phyloP scores from a whole-genome alignment of 1,284 basidiomycete species.

The Moesziomyces globuligerus region DNA sequence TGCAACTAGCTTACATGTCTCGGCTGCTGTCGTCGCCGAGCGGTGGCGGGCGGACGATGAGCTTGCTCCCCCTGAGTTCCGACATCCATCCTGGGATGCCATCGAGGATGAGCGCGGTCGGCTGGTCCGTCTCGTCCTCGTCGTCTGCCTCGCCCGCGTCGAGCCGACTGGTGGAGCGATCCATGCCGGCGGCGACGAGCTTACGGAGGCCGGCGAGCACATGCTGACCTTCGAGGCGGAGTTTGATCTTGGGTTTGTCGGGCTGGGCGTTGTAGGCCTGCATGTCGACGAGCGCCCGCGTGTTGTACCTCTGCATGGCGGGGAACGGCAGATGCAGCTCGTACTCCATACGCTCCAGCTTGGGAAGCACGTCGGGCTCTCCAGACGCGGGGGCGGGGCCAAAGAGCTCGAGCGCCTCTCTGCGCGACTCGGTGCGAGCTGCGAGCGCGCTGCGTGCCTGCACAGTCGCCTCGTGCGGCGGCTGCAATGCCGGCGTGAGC shows the following conservation, averaged over 20 bases:
- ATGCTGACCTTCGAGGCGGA: slow-evolving; percentile 51
- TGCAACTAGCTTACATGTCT: slow-evolving; percentile 33
- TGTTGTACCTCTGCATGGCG: slow-evolving; percentile 41
- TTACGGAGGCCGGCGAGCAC: slow-evolving; percentile 50
- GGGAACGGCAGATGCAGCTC: slow-evolving; percentile 50
- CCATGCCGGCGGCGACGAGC: slow-evolving; percentile 48
- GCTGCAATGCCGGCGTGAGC: slow-evolving; percentile 17
- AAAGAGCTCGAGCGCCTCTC: slow-evolving; percentile 50
- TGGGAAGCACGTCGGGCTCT: slow-evolving; percentile 19
- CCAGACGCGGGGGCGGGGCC: slow-evolving; percentile 9
- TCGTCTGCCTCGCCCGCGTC: slow-evolving; percentile 29
- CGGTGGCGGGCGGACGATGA: slow-evolving; percentile 31
- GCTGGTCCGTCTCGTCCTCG: background rate
- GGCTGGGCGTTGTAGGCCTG: slow-evolving; percentile 38
- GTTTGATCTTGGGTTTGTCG: slow-evolving; percentile 38
- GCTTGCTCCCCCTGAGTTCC: slow-evolving; percentile 50
- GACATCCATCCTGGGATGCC: slow-evolving; percentile 54
- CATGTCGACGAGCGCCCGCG: slow-evolving; percentile 31
- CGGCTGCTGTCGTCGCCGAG: slow-evolving; percentile 36
- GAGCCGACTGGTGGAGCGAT: slow-evolving; percentile 26
- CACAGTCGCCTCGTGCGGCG: slow-evolving; percentile 17
- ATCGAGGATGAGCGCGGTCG: slow-evolving; percentile 18
- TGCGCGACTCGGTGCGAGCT: slow-evolving; percentile 9
- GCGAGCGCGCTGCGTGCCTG: slow-evolving; percentile 8
- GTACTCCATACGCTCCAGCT: slow-evolving; percentile 49